Conservation (phyloP, 257 asterid genomes). For the Solanum megistacrolobum region DNA sequence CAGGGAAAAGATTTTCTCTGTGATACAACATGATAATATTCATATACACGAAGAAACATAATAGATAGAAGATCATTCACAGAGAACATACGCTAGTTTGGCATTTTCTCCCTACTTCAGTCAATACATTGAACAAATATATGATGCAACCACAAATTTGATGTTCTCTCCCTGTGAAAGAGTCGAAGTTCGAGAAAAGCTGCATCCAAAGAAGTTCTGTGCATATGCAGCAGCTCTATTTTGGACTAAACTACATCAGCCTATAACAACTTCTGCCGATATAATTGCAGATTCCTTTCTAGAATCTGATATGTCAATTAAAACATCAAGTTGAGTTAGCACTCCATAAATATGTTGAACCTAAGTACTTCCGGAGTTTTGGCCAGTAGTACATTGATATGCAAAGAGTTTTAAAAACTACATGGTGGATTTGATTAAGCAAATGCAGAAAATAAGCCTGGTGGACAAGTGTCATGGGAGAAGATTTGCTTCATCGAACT, state of each 20-base stretch:
- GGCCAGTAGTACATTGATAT: background rate
- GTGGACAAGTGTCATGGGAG: background rate
- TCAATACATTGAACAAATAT: background rate
- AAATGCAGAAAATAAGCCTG: background rate
- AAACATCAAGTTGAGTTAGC: background rate
- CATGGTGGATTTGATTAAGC: background rate
- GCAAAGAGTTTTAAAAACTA: background rate
- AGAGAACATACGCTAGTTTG: background rate
- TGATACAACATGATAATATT: background rate
- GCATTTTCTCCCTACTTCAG: background rate
- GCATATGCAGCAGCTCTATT: background rate
- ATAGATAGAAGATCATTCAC: background rate
- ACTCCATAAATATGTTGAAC: background rate
- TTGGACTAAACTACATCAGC: background rate
- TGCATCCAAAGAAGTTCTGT: background rate
- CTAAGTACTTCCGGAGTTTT: background rate
- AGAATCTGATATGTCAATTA: background rate
- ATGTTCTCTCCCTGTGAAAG: background rate
- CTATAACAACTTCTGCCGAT: background rate
- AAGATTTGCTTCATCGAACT: background rate
- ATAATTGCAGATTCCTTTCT: background rate
- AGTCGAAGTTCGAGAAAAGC: background rate
- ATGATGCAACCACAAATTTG: background rate
- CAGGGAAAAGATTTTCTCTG: background rate
- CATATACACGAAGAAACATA: background rate